phyloP scores from a whole-genome alignment of 2,329 filamentous ascomycete genomes.

The Xylariaceae sp. region DNA sequence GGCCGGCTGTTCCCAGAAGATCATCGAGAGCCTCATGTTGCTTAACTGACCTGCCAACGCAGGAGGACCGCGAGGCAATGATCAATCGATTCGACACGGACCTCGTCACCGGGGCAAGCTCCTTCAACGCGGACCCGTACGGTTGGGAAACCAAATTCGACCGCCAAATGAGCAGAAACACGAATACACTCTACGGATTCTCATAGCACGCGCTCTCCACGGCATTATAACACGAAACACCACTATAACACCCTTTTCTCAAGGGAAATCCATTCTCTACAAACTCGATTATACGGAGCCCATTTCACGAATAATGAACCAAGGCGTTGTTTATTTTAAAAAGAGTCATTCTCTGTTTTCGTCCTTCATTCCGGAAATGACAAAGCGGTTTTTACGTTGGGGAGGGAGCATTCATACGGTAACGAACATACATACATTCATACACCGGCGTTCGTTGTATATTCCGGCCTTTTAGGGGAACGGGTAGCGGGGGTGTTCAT shows the following conservation, averaged over 20 bases:
- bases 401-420: too few relatives aligned
- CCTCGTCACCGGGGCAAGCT: slow-evolving; percentile 27
- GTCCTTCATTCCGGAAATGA: too few relatives aligned
- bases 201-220: slow-evolving; percentile 23
- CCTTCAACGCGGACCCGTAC: slow-evolving; percentile 41
- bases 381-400: not conserved
- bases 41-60: slow-evolving; percentile 39
- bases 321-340: not conserved
- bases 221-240: slow-evolving; percentile 10
- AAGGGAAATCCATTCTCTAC: too few relatives aligned
- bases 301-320: not conserved
- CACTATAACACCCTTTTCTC: not conserved
- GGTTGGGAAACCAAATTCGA: slow-evolving; percentile 52
- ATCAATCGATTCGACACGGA: slow-evolving; percentile 31
- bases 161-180: slow-evolving; percentile 26
- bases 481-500: too few relatives aligned
- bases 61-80: slow-evolving; percentile 27
- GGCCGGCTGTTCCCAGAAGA: not conserved
- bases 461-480: too few relatives aligned
- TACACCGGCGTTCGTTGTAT: not conserved
- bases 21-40: slow-evolving; percentile 29
- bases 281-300: not conserved
- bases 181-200: slow-evolving; percentile 5
- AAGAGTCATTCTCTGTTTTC: not conserved
- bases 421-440: not conserved